A percentile compares a stretch with the other conserved stretches of the same genome.
Evolutionary conservation across 2,329 filamentous ascomycete species (phyloP).

Genomic region (Arachnomyces sp.): DNA sequence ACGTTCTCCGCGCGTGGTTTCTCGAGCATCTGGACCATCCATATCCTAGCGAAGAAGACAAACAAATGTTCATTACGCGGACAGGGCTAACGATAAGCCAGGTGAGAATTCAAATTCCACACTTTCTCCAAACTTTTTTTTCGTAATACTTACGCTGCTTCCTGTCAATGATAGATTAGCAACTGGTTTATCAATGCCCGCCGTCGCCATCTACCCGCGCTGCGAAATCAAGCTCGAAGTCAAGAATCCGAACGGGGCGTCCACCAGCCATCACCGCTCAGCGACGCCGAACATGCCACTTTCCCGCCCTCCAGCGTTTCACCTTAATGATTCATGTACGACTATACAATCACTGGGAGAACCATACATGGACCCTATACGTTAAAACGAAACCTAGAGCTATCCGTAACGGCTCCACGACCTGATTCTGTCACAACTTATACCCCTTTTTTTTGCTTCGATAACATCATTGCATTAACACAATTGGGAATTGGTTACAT

Average conservation of each 20-base stretch:
- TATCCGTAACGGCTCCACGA: too few species aligned
- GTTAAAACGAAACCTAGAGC: too few species aligned
- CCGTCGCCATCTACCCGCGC: slow-evolving; percentile 38
- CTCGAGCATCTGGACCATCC: slow-evolving; percentile 67
- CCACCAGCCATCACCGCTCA: slow-evolving; percentile 27
- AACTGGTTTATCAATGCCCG: slow-evolving; percentile 48
- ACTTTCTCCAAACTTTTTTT: not conserved
- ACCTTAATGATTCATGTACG: too few species aligned
- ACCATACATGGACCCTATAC: too few species aligned
- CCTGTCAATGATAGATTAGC: slow-evolving; percentile 34
- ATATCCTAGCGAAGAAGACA: slow-evolving; percentile 82
- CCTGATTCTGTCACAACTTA: too few species aligned
- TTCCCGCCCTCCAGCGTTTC: not conserved
- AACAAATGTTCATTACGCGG: slow-evolving; percentile 66
- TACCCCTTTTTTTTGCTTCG: too few species aligned
- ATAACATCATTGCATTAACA: too few species aligned
- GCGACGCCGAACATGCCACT: slow-evolving; percentile 24
- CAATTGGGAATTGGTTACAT: too few species aligned
- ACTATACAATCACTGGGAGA: too few species aligned
- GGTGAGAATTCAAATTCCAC: slow-evolving; percentile 23
- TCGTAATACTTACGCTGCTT: slow-evolving; percentile 5
- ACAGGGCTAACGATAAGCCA: slow-evolving; percentile 70
- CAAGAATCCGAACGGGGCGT: slow-evolving; percentile 23
- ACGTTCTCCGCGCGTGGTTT: slow-evolving; percentile 74
- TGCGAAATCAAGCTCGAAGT: slow-evolving; percentile 37